Conservation (phyloP, 371 early-diverging fungal species). For the Lichtheimia ramosa region DNA sequence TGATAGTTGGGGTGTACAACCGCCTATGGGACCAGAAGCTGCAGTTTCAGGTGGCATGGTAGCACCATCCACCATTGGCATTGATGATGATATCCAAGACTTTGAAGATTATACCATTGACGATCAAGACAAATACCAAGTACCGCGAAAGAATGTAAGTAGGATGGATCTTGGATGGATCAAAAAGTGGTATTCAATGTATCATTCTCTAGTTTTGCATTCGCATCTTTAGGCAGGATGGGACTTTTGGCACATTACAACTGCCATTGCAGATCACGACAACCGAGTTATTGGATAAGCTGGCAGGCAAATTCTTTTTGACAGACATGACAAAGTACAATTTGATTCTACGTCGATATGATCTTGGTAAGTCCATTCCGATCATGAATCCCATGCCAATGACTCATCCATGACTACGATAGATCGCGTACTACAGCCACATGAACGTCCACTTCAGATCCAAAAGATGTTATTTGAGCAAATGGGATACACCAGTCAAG, state of each 20-base stretch:
- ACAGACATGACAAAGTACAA: slow-evolving; percentile 71
- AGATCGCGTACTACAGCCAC: slow-evolving; percentile 63
- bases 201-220: slow-evolving; percentile 43
- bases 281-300: slow-evolving; percentile 64
- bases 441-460: slow-evolving; percentile 74
- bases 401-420: neutral
- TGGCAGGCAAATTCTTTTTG: slow-evolving; percentile 77
- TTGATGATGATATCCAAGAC: slow-evolving; percentile 40
- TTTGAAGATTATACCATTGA: slow-evolving; percentile 45
- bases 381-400: no score
- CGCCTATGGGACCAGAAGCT: slow-evolving; percentile 8
- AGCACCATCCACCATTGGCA: slow-evolving; percentile 3
- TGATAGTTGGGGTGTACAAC: slow-evolving; percentile 72
- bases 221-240: slow-evolving; percentile 65
- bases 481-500: slow-evolving; percentile 79
- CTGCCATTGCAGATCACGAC: slow-evolving; percentile 70
- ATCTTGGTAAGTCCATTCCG: slow-evolving; percentile 47
- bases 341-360: slow-evolving; percentile 63
- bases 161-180: neutral
- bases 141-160: slow-evolving; percentile 36
- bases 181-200: neutral
- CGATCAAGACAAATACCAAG: slow-evolving; percentile 37
- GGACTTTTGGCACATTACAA: slow-evolving; percentile 76
- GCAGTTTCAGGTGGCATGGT: slow-evolving; percentile 2
- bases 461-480: slow-evolving; percentile 69